A percentile compares a stretch with the other conserved stretches of the same genome.
phyloP scores from a whole-genome alignment of 768 basidiomycete species.

The Serendipita indica region DNA sequence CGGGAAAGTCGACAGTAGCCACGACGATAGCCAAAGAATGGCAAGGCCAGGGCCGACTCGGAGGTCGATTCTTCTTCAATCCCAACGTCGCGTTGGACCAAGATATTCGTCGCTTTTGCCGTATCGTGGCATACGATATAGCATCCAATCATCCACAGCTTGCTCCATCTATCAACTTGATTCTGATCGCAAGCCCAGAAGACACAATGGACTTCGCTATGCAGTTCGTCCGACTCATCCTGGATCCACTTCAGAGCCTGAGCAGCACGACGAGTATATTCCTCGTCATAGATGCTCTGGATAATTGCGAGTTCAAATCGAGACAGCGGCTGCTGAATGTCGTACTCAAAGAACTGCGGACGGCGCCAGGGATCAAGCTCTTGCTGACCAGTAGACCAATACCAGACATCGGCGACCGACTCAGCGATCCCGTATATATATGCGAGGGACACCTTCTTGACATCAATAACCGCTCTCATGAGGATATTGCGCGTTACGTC shows the following conservation, averaged over 20 bases:
- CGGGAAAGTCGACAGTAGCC: constrained; percentile 1
- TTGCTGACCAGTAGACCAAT: background rate
- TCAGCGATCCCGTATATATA: background rate
- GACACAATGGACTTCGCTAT: background rate
- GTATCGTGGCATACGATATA: background rate
- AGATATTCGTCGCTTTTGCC: background rate
- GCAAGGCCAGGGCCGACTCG: background rate
- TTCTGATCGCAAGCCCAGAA: background rate
- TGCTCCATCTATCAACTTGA: background rate
- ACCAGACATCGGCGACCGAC: background rate
- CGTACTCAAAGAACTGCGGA: background rate
- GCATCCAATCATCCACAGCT: background rate
- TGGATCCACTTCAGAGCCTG: background rate
- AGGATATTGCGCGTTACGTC: background rate
- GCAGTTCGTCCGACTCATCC: background rate
- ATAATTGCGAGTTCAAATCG: background rate
- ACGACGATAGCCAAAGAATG: background rate
- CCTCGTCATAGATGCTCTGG: background rate
- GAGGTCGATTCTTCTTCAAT: background rate
- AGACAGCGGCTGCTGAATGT: background rate
- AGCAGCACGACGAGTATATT: background rate
- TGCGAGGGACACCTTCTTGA: background rate
- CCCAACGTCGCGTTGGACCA: background rate
- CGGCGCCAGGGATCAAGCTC: background rate
- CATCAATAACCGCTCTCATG: background rate